These are phyloP conservation scores for Fusarium pseudocircinatum DNA, from an alignment of 2,329 filamentous ascomycete species.

Conservation along the genomic window DNA sequence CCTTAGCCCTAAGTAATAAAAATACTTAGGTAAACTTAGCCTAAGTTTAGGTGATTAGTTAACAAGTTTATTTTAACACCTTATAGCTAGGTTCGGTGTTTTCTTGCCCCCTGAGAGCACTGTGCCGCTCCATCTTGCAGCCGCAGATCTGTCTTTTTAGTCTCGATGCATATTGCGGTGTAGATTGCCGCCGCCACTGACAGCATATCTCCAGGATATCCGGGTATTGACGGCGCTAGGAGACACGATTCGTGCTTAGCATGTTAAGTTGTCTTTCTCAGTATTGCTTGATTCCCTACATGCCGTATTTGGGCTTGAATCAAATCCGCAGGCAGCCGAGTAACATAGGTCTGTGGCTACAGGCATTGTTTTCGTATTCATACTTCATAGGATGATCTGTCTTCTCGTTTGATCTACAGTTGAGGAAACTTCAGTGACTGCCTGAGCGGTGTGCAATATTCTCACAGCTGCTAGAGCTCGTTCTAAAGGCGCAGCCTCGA, in stretches of 20 bases:
- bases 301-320: accelerated
- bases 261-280: not conserved
- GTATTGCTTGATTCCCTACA: no score
- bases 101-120: no score
- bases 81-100: no score
- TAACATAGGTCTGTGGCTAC: not conserved
- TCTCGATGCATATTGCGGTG: not conserved
- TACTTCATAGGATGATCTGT: accelerated
- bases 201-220: accelerated
- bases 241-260: accelerated
- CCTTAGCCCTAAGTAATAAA: no score
- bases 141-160: not conserved
- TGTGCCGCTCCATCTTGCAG: not conserved
- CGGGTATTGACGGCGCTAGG: not conserved
- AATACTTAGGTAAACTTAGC: no score
- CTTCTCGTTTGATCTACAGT: not conserved
- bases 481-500: no score
- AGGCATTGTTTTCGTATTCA: not conserved
- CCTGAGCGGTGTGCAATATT: not conserved
- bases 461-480: not conserved
- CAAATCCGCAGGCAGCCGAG: not conserved
- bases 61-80: no score
- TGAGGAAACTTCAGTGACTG: accelerated
- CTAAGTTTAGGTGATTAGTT: no score
- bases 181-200: not conserved